phyloP scores from a whole-genome alignment of 768 basidiomycete species.

The Termitomyces sp. region DNA sequence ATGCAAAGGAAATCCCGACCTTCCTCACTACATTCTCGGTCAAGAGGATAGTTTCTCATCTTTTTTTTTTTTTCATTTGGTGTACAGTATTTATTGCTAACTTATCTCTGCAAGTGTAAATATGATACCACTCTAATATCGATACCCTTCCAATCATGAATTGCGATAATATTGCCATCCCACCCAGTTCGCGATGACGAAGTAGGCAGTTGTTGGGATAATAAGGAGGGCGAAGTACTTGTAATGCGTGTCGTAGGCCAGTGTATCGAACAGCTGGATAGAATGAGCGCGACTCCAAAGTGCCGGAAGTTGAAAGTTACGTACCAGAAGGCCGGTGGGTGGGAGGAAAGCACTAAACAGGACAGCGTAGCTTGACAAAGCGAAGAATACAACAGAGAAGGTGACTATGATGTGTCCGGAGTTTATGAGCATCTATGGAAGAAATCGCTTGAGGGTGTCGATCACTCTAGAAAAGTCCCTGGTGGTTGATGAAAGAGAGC shows the following conservation, averaged over 20 bases:
- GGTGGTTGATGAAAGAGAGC: not conserved
- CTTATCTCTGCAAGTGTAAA: slow-evolving; percentile 10
- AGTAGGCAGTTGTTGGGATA: slow-evolving; percentile 79
- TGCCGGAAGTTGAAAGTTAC: slow-evolving; percentile 17
- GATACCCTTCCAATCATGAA: slow-evolving; percentile 42
- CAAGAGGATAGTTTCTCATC: slow-evolving; percentile 18
- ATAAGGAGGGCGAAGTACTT: slow-evolving; percentile 81
- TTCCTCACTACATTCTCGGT: slow-evolving; percentile 36
- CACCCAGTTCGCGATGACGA: slow-evolving; percentile 97
- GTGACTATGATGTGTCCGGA: slow-evolving; percentile 44
- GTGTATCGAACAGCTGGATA: slow-evolving; percentile 52
- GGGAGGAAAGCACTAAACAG: slow-evolving; percentile 65
- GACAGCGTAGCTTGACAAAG: slow-evolving; percentile 54
- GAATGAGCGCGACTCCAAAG: not conserved
- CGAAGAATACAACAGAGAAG: slow-evolving; percentile 47
- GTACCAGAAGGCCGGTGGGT: slow-evolving; percentile 42
- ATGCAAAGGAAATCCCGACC: slow-evolving; percentile 42
- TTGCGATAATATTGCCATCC: slow-evolving; percentile 98
- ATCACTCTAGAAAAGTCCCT: not conserved
- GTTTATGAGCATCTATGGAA: slow-evolving; percentile 14
- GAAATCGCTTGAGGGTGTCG: not conserved
- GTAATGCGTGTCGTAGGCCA: slow-evolving; percentile 79
- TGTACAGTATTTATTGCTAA: slow-evolving; percentile 9
- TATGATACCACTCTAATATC: not conserved
- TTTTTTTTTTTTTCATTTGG: slow-evolving; percentile 26